A percentile compares a stretch with the other conserved stretches of the same genome.
Evolutionary conservation across 2,329 filamentous ascomycete genomes (phyloP).

Genomic region (Alternaria hordeiaustralica): DNA sequence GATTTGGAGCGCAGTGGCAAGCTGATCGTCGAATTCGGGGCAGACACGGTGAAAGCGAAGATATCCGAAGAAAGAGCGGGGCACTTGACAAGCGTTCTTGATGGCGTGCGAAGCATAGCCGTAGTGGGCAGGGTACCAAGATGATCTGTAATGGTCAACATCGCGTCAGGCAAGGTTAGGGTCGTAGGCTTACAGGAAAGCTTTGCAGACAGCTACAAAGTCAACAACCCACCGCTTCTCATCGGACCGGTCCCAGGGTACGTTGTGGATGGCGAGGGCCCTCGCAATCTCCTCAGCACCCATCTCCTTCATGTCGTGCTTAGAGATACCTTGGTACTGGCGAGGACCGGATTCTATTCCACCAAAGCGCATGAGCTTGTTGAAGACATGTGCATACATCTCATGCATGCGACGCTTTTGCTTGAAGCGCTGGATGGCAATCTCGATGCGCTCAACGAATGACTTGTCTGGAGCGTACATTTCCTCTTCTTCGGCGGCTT

Average conservation of each 20-base stretch:
- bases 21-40: conserved; percentile 74
- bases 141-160: conserved; percentile 56
- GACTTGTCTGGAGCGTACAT: conserved; percentile 67
- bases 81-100: conserved; percentile 67
- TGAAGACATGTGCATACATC: conserved; percentile 70
- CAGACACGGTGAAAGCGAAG: conserved; percentile 84
- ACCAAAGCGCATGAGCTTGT: conserved; percentile 81
- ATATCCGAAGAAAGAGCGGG: conserved; percentile 90
- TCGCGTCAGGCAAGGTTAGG: background rate
- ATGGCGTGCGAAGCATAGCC: conserved; percentile 60
- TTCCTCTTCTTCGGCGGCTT: conserved; percentile 69
- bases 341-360: conserved; percentile 72
- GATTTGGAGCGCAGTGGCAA: conserved; percentile 69
- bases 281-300: conserved; percentile 69
- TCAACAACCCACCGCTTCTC: conserved; percentile 76
- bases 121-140: conserved; percentile 61
- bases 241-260: conserved; percentile 57
- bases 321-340: conserved; percentile 68
- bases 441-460: conserved; percentile 75
- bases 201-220: conserved; percentile 77
- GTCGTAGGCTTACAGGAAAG: conserved; percentile 70
- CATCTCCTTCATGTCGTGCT: conserved; percentile 66
- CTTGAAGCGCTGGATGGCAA: conserved; percentile 82
- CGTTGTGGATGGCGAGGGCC: conserved; percentile 68
- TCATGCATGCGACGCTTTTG: conserved; percentile 75